Evolutionary conservation across 1,284 basidiomycete genomes (phyloP).

Genomic region (Tilletia horrida): DNA sequence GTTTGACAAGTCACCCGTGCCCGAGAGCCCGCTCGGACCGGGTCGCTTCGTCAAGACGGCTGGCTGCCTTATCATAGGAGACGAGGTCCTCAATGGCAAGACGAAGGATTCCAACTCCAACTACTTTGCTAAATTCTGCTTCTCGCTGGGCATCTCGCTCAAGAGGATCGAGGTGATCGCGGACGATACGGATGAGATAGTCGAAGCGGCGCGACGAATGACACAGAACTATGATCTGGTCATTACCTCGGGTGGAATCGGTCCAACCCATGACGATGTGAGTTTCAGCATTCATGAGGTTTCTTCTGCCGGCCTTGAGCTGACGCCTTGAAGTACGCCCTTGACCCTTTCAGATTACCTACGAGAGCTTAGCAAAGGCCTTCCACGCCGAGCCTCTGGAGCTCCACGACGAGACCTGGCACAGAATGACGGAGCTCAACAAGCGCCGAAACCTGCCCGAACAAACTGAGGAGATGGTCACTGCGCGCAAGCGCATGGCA

Average conservation of each 20-base stretch:
- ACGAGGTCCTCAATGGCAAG: conserved; percentile 67
- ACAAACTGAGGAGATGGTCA: conserved; percentile 63
- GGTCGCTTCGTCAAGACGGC: conserved; percentile 38
- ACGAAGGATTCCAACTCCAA: conserved; percentile 78
- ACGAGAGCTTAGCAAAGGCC: conserved; percentile 77
- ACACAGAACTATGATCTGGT: conserved; percentile 60
- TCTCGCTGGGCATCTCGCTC: conserved; percentile 48
- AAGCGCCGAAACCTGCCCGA: conserved; percentile 62
- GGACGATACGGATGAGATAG: conserved; percentile 81
- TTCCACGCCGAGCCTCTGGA: conserved; percentile 65
- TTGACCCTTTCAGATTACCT: conserved; percentile 64
- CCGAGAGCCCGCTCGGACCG: conserved; percentile 34
- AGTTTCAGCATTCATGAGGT: background rate
- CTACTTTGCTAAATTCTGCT: conserved; percentile 57
- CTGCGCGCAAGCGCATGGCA: conserved; percentile 48
- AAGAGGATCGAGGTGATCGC: conserved; percentile 79
- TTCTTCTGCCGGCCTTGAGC: background rate
- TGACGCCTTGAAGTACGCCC: background rate
- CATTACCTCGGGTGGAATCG: conserved; percentile 43
- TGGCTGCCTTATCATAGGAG: conserved; percentile 60
- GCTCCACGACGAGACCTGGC: conserved; percentile 75
- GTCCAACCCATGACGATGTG: conserved; percentile 48
- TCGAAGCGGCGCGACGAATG: conserved; percentile 79
- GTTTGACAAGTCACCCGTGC: conserved; percentile 34
- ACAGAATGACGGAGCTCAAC: conserved; percentile 69